Conservation (phyloP, 2,329 filamentous ascomycete species). For the Diaporthe humulicola region DNA sequence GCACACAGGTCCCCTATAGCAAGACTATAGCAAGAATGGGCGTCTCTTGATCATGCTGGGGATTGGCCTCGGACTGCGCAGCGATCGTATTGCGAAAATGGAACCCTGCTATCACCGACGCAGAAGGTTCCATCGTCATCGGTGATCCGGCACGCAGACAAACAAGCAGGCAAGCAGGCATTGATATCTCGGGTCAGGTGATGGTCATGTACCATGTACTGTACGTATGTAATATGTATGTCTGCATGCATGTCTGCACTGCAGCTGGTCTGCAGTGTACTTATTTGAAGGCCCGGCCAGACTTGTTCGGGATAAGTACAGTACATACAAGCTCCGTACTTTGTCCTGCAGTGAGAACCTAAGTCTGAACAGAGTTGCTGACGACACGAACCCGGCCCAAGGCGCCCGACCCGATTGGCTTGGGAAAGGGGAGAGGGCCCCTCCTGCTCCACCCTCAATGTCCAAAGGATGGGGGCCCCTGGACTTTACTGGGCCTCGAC, state of each 20-base stretch:
- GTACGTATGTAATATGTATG: neutral
- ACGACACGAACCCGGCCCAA: slow-evolving; percentile 19
- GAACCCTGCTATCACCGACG: slow-evolving; percentile 7
- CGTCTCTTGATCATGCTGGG: neutral
- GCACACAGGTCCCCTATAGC: neutral
- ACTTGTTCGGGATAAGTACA: neutral
- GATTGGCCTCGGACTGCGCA: neutral
- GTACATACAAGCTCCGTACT: neutral
- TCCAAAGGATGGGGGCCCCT: neutral
- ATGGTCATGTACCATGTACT: neutral
- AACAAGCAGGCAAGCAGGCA: too few relatives aligned
- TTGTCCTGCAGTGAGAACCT: slow-evolving; percentile 16
- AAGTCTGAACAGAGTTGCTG: slow-evolving; percentile 29
- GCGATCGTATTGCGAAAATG: neutral
- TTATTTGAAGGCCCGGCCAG: neutral
- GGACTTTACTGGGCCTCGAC: slow-evolving; percentile 8
- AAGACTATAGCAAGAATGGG: neutral
- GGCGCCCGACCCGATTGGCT: slow-evolving; percentile 17
- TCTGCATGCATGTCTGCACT: neutral
- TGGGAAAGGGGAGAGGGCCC: slow-evolving; percentile 9
- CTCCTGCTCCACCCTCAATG: slow-evolving; percentile 21
- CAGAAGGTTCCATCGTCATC: neutral
- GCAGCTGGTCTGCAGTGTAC: too few relatives aligned
- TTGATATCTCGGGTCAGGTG: slow-evolving; percentile 1
- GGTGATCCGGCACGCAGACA: neutral